Percentiles rank a stretch among this genome's conserved stretches.
Conservation (phyloP, 2,329 filamentous ascomycete species). For the Zymoseptoria passerinii region DNA sequence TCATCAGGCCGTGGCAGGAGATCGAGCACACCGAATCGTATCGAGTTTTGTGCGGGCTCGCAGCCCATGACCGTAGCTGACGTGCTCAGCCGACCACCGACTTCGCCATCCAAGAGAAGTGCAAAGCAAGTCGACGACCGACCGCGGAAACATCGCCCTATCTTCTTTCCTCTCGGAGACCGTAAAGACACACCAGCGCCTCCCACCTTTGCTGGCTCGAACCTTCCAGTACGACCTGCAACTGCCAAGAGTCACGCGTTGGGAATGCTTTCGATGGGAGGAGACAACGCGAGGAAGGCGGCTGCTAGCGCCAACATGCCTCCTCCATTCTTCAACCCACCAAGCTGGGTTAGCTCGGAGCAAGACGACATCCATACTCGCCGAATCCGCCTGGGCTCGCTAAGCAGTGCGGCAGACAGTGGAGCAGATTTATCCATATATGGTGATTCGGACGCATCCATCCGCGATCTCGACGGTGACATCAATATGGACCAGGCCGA, state of each 20-base stretch:
- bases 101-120: constrained; percentile 27
- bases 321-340: constrained; percentile 1
- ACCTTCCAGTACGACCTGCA: constrained; percentile 16
- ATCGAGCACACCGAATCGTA: constrained; percentile 20
- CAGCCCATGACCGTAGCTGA: background rate
- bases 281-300: constrained; percentile 26
- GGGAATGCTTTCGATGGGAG: constrained; percentile 17
- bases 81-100: constrained; percentile 9
- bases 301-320: constrained; percentile 21
- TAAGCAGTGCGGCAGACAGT: constrained; percentile 30
- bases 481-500: constrained; percentile 19
- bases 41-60: constrained; percentile 2
- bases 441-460: constrained; percentile 15
- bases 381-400: constrained; percentile 22
- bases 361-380: constrained; percentile 18
- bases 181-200: constrained; percentile 30
- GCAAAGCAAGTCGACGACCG: constrained; percentile 20
- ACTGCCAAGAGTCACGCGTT: constrained; percentile 6
- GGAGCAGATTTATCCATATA: constrained; percentile 29
- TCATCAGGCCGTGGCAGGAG: constrained; percentile 16
- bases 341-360: constrained; percentile 2
- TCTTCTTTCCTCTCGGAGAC: constrained; percentile 11
- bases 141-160: constrained; percentile 21
- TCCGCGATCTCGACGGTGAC: constrained; percentile 26
- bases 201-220: constrained; percentile 8